Evolutionary conservation across 192 early-diverging fungal species (phyloP), one percentile per base, ranked within the genome.

Genomic region (Coemansia asiatica): DNA sequence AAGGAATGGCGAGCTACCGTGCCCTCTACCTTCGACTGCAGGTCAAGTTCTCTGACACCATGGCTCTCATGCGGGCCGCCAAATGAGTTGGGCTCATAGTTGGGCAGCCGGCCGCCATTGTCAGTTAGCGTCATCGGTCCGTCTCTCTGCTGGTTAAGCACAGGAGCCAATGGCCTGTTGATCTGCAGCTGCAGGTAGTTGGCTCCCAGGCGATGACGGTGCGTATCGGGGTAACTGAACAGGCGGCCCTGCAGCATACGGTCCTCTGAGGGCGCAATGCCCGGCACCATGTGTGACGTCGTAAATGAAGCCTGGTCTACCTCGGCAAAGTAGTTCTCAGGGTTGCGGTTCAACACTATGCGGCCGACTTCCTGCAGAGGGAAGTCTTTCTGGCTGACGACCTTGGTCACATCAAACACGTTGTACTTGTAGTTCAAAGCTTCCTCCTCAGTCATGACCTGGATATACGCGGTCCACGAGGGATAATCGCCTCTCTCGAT

Each of bases 261-360:
- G 75, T 90, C 90, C 21, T 83, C 71, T 47, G 84, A 80, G 46
- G 86, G 79, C 19, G 87, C 87, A 48, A 91, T 89, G 58, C 90
- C 90, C 2, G 89, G 87, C 40, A 89, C 83, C 68, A 88, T 71
- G 68, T 87, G 81, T 26, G 88, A 87, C n/a, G 88, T 87, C 72
- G 86, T 81, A 67, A 91, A 89, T 16, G 87, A 87, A 0, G 82
- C 85, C 66, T 91, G 90, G 81, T 91, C 90, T 58, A 80, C 84
- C 75, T 91, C 86, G 64, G 87, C 84, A 84, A 90, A 90, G 84
- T 89, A 90, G 76, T 91, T 88, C 64, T 87, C 85, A 48, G 87
- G 86, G 72, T 88, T 89, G 69, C 84, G 80, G 84, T 91, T 76
- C 25, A 91, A 75, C 33, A 85, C 84, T 70, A 91, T 81, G 58